Evolutionary conservation across 345 rosid species (phyloP).

Genomic region (Ricinus communis): DNA sequence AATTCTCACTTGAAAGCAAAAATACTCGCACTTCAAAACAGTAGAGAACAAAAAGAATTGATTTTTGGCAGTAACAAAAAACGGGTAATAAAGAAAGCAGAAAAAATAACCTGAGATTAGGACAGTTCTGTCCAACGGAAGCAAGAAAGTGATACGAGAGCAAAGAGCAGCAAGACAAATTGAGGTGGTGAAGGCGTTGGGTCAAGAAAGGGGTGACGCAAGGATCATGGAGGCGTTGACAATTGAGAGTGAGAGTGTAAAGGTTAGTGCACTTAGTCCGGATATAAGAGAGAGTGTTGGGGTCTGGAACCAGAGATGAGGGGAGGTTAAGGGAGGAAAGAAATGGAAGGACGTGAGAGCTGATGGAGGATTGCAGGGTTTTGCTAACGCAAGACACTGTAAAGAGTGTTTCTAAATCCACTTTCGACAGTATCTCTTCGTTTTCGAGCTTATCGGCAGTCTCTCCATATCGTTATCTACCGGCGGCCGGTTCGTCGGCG

Average conservation of each 20-base stretch:
- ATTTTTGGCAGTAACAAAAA: neutral
- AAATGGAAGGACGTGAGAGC: constrained; percentile 40
- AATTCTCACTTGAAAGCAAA: too few species aligned
- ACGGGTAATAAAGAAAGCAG: neutral
- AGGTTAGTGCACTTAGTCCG: constrained; percentile 34
- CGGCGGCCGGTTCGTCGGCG: neutral
- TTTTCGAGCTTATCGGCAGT: constrained; percentile 35
- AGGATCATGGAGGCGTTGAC: constrained; percentile 42
- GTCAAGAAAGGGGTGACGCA: constrained; percentile 33
- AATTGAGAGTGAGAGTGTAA: constrained; percentile 42
- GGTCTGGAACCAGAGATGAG: constrained; percentile 30
- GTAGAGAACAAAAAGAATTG: too few species aligned
- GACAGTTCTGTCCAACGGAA: constrained; percentile 45
- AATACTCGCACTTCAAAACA: too few species aligned
- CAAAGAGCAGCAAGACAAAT: constrained; percentile 44
- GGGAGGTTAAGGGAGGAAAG: constrained; percentile 45
- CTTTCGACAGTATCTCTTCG: constrained; percentile 44
- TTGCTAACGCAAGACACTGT: constrained; percentile 53
- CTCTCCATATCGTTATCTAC: constrained; percentile 18
- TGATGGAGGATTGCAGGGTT: constrained; percentile 40
- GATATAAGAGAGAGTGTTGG: constrained; percentile 35
- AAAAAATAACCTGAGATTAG: constrained; percentile 50
- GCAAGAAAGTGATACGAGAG: constrained; percentile 36
- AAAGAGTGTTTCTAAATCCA: constrained; percentile 53
- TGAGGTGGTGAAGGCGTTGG: constrained; percentile 42